phyloP scores from a whole-genome alignment of 2,329 filamentous ascomycete species.

The Verticillium nonalfalfae region DNA sequence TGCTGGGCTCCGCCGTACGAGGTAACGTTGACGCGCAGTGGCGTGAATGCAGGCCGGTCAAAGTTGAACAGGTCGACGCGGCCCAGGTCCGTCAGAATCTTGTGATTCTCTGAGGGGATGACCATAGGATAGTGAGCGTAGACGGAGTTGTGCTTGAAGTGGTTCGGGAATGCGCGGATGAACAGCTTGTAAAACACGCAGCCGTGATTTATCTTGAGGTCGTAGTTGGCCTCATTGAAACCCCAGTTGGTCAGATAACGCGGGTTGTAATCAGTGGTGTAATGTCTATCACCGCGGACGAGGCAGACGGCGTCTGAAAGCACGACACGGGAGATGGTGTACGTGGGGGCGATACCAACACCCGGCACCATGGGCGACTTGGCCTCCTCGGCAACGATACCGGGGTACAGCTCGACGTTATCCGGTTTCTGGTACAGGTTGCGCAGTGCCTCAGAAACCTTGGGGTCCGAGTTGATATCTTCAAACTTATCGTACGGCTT shows the following conservation, averaged over 20 bases:
- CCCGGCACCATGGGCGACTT: conserved; percentile 70
- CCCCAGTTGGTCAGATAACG: conserved; percentile 79
- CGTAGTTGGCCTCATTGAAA: conserved; percentile 67
- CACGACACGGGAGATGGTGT: conserved; percentile 71
- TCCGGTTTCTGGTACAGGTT: conserved; percentile 73
- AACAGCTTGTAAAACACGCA: conserved; percentile 83
- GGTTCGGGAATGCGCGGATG: conserved; percentile 70
- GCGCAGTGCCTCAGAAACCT: conserved; percentile 58
- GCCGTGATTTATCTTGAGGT: conserved; percentile 70
- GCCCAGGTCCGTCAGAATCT: conserved; percentile 62
- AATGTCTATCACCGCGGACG: conserved; percentile 72
- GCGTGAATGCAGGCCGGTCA: conserved; percentile 47
- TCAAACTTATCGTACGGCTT: conserved; percentile 73
- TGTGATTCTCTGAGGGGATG: conserved; percentile 64
- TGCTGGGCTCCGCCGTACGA: conserved; percentile 56
- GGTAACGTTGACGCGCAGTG: conserved; percentile 46
- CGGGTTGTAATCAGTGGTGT: conserved; percentile 71
- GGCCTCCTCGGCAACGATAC: conserved; percentile 68
- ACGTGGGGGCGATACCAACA: conserved; percentile 68
- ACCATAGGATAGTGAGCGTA: conserved; percentile 75
- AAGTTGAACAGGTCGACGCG: conserved; percentile 66
- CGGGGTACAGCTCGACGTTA: conserved; percentile 74
- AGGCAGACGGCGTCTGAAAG: conserved; percentile 74
- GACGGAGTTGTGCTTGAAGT: conserved; percentile 71
- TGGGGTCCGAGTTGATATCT: conserved; percentile 74